Base-by-base conservation (phyloP, 2,329 filamentous ascomycete species). In the Zopfia rhizophila region DNA sequence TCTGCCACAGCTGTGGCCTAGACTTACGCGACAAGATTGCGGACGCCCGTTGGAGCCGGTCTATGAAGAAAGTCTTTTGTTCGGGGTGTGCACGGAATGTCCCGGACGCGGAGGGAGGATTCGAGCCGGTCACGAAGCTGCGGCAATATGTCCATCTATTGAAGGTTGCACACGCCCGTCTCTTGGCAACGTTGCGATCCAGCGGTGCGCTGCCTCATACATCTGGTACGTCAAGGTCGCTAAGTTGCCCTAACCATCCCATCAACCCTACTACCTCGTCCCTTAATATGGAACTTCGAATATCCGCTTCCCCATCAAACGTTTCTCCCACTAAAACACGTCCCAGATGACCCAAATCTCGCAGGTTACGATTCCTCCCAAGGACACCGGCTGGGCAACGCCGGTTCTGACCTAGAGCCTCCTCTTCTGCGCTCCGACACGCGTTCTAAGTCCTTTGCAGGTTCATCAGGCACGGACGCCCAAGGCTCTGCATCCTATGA, bases 91-190 rank as follows among this genome's bases (percentile, higher is more conserved):
- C 81, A 29, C 74, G 76, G 27, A 79, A 80, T 57, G 77, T 78
- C 38, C 77, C 81, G 7, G 85, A 86, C 51, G 75, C 77, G 2
- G 74, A 79, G 49, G 75, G 73, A n/a, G 82, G 82, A 0, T 90
- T 97, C 63, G 82, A 87, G 50, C 83, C 85, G 51, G 84, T 97
- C 25, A 90, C 90, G 13, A 91, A 95, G 69, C 78, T 99, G 42
- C 88, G 94, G 66, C 93, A 99, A 75, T 99, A 96, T 67, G 87
- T 97, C 5, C 97, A 97, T 72, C 78, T 99, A 14, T 80, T 99
- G 28, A 86, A 90, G 62, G 94, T 99, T 16, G 94, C 94, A 13
- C 82, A 99, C 56, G 94, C 94, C 17, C 82, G 94, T 45, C 80
- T 99, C 17, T 79, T 99, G 51, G 89, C 93, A 31, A 96, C 95